These are phyloP conservation scores for Cladorrhinum sp. DNA, from an alignment of 2,329 filamentous ascomycete genomes.

Conservation along the genomic window DNA sequence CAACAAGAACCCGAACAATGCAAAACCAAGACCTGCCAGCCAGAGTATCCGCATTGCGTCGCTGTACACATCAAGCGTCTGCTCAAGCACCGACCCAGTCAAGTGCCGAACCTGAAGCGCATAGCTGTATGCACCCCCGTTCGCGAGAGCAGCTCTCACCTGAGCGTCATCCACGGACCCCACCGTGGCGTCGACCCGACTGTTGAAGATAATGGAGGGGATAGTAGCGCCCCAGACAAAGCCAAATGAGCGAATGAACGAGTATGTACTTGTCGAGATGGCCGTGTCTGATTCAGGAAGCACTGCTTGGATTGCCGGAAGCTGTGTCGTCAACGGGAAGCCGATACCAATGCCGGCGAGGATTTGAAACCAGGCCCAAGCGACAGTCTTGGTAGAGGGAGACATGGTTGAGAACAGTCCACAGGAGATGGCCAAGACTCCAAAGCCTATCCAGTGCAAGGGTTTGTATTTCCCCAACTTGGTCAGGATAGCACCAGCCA, in stretches of 20 bases:
- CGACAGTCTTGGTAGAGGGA: neutral
- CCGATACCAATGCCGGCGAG: neutral
- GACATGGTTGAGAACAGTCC: neutral
- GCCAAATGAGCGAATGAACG: neutral
- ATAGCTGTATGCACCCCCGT: neutral
- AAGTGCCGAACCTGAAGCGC: too few relatives aligned
- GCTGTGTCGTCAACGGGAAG: neutral
- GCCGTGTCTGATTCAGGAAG: neutral
- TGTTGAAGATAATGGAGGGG: neutral
- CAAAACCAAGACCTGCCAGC: neutral
- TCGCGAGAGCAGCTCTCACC: neutral
- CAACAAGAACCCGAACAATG: neutral
- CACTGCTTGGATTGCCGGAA: neutral
- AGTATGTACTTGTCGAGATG: neutral
- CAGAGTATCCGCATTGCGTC: neutral
- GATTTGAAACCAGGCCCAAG: neutral
- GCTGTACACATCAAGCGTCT: neutral
- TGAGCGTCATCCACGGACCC: too few relatives aligned
- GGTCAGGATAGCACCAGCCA: conserved; percentile 31
- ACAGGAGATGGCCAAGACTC: neutral
- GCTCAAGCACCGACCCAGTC: too few relatives aligned
- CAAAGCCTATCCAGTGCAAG: neutral
- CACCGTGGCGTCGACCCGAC: neutral
- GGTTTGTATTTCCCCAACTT: neutral
- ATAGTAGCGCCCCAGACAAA: neutral